Evolutionary conservation across 768 basidiomycete species (phyloP).

Genomic region (Calocybe indica): DNA sequence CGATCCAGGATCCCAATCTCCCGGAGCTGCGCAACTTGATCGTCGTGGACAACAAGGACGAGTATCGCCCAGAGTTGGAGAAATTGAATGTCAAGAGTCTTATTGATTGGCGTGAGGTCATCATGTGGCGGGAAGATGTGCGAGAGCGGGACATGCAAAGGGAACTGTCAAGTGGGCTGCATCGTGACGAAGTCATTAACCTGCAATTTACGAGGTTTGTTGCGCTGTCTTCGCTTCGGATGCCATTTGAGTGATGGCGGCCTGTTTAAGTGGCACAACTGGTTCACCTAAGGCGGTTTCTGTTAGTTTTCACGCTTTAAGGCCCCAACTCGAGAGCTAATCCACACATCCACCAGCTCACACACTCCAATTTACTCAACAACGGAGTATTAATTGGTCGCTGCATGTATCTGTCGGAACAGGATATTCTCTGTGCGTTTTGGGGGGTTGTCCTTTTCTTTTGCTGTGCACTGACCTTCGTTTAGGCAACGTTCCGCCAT

Average conservation of each 20-base stretch:
- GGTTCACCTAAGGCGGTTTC: conserved; percentile 81
- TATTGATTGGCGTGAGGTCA: conserved; percentile 66
- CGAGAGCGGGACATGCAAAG: conserved; percentile 36
- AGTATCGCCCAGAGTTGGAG: conserved; percentile 29
- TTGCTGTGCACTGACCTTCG: conserved; percentile 1
- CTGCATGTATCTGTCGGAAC: conserved; percentile 61
- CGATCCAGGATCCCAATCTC: conserved; percentile 50
- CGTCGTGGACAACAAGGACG: conserved; percentile 56
- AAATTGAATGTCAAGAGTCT: conserved; percentile 39
- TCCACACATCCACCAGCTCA: conserved; percentile 41
- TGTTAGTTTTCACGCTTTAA: conserved; percentile 30
- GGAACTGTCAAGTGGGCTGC: conserved; percentile 31
- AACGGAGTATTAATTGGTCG: conserved; percentile 67
- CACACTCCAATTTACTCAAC: conserved; percentile 75
- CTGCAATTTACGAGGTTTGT: conserved; percentile 79
- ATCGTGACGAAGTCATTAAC: conserved; percentile 71
- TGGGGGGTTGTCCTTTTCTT: not conserved
- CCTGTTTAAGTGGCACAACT: conserved; percentile 60
- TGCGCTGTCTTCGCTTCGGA: not conserved
- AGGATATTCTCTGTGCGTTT: conserved; percentile 62
- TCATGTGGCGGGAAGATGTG: conserved; percentile 60
- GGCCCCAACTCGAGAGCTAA: not conserved
- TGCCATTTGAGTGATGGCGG: not conserved
- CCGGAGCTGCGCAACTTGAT: conserved; percentile 61
- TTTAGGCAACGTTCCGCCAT: conserved; percentile 74